Percentiles rank a stretch among this genome's conserved stretches.
phyloP scores from a whole-genome alignment of 177 flowering plant species.

The Tripterygium wilfordii region DNA sequence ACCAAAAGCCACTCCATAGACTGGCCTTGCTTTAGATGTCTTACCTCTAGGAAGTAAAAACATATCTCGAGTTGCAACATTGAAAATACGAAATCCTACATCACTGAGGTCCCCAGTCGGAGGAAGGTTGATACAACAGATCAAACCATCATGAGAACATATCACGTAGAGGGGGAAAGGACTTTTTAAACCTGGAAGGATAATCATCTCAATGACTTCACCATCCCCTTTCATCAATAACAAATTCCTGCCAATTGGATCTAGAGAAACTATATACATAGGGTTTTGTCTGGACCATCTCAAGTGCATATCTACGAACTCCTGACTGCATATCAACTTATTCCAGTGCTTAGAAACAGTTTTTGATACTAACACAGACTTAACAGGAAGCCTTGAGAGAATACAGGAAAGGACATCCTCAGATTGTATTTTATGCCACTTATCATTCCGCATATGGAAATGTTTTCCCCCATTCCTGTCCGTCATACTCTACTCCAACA shows the following conservation, averaged over 20 bases:
- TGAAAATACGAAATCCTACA: slow-evolving; percentile 8
- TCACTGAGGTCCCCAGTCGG: neutral
- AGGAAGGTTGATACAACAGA: slow-evolving; percentile 8
- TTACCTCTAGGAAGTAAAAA: slow-evolving; percentile 11
- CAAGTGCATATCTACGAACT: slow-evolving; percentile 4
- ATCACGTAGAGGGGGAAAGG: neutral
- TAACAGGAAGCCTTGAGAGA: slow-evolving; percentile 11
- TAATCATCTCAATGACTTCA: neutral
- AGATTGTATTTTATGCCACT: slow-evolving; percentile 6
- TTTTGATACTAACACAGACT: neutral
- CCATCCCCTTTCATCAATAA: slow-evolving; percentile 1
- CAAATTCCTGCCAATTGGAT: neutral
- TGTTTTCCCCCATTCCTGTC: slow-evolving; percentile 1
- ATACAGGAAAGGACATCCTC: slow-evolving; percentile 5
- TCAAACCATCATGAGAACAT: slow-evolving; percentile 14
- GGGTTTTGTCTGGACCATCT: slow-evolving; percentile 4
- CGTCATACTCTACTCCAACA: too few species aligned
- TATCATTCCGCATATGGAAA: neutral
- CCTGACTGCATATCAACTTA: neutral
- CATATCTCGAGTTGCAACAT: slow-evolving; percentile 11
- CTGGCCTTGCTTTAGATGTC: neutral
- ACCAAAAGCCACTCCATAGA: slow-evolving; percentile 14
- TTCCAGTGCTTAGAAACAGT: slow-evolving; percentile 10
- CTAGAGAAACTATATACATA: slow-evolving; percentile 7
- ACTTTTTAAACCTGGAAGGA: neutral